A percentile compares a stretch with the other conserved stretches of the same genome.
phyloP scores from a whole-genome alignment of 306 rosid genomes.

The Vigna angularis region DNA sequence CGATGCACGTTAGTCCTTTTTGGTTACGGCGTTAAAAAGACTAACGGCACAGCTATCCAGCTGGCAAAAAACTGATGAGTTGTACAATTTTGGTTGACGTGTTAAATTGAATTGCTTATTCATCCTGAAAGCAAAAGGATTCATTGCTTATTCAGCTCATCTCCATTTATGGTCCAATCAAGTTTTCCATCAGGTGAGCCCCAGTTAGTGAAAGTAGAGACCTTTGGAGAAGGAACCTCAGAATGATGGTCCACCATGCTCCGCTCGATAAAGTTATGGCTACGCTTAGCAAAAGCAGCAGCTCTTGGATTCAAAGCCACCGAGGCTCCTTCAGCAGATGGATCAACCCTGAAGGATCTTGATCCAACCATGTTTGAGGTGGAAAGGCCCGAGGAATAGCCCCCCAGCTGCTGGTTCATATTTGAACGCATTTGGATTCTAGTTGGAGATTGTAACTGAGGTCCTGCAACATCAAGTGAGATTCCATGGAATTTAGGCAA shows the following conservation, averaged over 20 bases:
- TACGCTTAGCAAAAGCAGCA: slow-evolving; percentile 75
- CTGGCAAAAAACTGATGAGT: too few species aligned
- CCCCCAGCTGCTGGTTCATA: slow-evolving; percentile 62
- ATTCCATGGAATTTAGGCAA: slow-evolving; percentile 67
- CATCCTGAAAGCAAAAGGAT: too few species aligned
- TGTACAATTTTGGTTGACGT: too few species aligned
- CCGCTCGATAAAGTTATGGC: slow-evolving; percentile 86
- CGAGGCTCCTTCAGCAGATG: slow-evolving; percentile 47
- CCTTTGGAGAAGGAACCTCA: slow-evolving; percentile 56
- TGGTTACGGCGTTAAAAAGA: too few species aligned
- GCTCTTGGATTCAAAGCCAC: slow-evolving; percentile 63
- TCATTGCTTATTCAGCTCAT: slow-evolving; percentile 72
- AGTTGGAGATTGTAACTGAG: slow-evolving; percentile 70
- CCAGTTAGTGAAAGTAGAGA: slow-evolving; percentile 65
- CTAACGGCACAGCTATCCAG: too few species aligned
- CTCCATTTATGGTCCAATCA: slow-evolving; percentile 73
- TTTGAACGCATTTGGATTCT: slow-evolving; percentile 65
- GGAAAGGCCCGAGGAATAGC: slow-evolving; percentile 58
- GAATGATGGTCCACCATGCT: slow-evolving; percentile 51
- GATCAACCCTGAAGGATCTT: slow-evolving; percentile 48
- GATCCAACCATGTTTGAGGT: slow-evolving; percentile 61
- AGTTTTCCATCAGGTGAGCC: slow-evolving; percentile 75
- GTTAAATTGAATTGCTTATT: too few species aligned
- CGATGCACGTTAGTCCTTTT: too few species aligned
- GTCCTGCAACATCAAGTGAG: slow-evolving; percentile 57